These are phyloP conservation scores for Alternaria sp. DNA, from an alignment of 2,329 filamentous ascomycete species.

Conservation along the genomic window DNA sequence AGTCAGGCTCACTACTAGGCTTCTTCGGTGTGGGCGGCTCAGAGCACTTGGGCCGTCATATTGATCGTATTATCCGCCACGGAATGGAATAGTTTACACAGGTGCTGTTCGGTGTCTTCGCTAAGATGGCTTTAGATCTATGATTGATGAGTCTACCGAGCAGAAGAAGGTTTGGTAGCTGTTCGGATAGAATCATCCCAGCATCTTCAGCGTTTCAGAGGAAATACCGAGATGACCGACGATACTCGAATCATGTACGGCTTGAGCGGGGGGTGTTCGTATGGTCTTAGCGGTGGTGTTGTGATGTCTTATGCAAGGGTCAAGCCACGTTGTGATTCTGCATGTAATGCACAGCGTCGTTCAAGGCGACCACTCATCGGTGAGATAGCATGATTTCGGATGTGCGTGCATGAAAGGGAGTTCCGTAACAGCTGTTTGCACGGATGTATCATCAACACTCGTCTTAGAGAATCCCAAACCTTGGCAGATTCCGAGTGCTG, in stretches of 20 bases:
- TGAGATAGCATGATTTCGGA: neutral
- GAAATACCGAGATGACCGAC: neutral
- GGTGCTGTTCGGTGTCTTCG: neutral
- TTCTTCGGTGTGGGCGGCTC: neutral
- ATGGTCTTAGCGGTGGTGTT: neutral
- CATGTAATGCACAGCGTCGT: neutral
- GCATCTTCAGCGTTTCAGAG: neutral
- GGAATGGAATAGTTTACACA: neutral
- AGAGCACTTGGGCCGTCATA: neutral
- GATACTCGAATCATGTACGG: neutral
- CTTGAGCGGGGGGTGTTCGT: neutral
- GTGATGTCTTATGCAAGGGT: constrained; percentile 13
- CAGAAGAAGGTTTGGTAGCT: neutral
- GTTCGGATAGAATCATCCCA: neutral
- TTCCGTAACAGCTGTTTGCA: neutral
- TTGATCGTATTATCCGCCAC: neutral
- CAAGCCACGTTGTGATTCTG: constrained; percentile 2
- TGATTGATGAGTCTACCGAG: neutral
- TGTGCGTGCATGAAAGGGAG: neutral
- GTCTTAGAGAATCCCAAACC: neutral
- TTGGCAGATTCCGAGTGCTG: neutral
- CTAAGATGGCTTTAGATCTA: neutral
- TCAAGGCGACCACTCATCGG: neutral
- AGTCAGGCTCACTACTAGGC: neutral
- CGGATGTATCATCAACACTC: neutral